phyloP scores from a whole-genome alignment of 2,329 filamentous ascomycete species.

The Elsinoe australis region DNA sequence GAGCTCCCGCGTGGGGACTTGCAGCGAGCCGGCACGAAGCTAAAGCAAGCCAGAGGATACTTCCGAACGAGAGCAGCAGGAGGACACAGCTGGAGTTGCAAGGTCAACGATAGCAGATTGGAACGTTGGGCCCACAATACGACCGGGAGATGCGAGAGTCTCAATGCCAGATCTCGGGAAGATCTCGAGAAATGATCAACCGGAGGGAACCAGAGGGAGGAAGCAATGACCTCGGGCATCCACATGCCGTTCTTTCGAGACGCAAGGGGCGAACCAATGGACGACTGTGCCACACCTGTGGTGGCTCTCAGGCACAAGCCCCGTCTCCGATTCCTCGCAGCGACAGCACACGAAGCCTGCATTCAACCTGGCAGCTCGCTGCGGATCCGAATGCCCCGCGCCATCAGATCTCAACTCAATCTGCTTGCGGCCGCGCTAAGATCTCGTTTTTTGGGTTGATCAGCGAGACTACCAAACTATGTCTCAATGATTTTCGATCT shows the following conservation, averaged over 20 bases:
- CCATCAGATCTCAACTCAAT: constrained; percentile 16
- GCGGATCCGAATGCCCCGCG: constrained; percentile 11
- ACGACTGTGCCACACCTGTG: background rate
- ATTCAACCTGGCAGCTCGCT: background rate
- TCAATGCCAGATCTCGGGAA: constrained; percentile 14
- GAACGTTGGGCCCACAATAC: background rate
- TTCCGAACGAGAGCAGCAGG: background rate
- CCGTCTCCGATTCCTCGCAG: constrained; percentile 9
- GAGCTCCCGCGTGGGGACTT: constrained; percentile 8
- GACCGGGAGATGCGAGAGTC: constrained; percentile 4
- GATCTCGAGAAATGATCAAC: constrained; percentile 4
- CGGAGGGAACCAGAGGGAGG: constrained; percentile 11
- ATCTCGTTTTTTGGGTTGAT: constrained; percentile 14
- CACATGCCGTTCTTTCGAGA: background rate
- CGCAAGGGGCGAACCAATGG: constrained; percentile 14
- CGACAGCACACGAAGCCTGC: constrained; percentile 10
- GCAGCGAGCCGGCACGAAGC: constrained; percentile 8
- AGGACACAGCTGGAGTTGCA: constrained; percentile 7
- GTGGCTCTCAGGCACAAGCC: constrained; percentile 1
- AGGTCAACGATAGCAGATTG: constrained; percentile 2
- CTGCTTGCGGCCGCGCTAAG: constrained; percentile 13
- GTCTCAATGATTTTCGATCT: background rate
- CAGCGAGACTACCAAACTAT: constrained; percentile 15
- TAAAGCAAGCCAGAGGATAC: constrained; percentile 8
- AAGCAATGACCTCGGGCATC: constrained; percentile 11